A percentile compares a stretch with the other conserved stretches of the same genome.
These are phyloP conservation scores for Colletotrichum ledebouriae DNA, from an alignment of 2,329 filamentous ascomycete species.

Conservation along the genomic window DNA sequence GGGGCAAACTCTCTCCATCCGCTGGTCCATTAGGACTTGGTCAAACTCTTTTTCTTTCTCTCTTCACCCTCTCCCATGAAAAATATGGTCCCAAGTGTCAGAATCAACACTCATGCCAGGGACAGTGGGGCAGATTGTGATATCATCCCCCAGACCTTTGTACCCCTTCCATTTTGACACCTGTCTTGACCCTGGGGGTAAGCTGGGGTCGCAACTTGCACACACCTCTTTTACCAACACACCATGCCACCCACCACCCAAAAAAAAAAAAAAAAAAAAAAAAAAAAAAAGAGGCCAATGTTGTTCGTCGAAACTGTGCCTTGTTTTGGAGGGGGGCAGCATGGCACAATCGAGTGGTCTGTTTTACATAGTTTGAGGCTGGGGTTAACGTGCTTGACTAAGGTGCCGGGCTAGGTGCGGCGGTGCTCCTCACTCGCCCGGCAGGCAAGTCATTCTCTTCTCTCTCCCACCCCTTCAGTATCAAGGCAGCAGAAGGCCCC, in stretches of 20 bases:
- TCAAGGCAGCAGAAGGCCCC: neutral
- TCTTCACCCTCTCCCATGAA: conserved; percentile 12
- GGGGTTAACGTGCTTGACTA: conserved; percentile 24
- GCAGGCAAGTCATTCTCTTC: neutral
- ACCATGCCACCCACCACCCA: neutral
- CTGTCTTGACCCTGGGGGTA: neutral
- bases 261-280: no score
- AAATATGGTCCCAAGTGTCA: conserved; percentile 12
- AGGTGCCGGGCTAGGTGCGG: neutral
- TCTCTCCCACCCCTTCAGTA: neutral
- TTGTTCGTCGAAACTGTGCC: conserved; percentile 3
- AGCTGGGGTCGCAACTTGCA: neutral
- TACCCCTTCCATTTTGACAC: neutral
- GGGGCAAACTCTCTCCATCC: neutral
- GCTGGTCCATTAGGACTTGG: conserved; percentile 13
- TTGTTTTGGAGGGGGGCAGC: neutral
- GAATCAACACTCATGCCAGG: conserved; percentile 25
- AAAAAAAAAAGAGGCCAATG: no score
- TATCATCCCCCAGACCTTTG: conserved; percentile 37
- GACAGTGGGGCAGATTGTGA: conserved; percentile 39
- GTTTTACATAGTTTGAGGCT: conserved; percentile 20
- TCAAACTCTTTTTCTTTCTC: neutral
- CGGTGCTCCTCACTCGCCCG: neutral
- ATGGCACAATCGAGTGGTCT: conserved; percentile 25
- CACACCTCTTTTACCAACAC: neutral